Evolutionary conservation across 208 protist genomes (phyloP).

Genomic region (Trypanosoma congolense): DNA sequence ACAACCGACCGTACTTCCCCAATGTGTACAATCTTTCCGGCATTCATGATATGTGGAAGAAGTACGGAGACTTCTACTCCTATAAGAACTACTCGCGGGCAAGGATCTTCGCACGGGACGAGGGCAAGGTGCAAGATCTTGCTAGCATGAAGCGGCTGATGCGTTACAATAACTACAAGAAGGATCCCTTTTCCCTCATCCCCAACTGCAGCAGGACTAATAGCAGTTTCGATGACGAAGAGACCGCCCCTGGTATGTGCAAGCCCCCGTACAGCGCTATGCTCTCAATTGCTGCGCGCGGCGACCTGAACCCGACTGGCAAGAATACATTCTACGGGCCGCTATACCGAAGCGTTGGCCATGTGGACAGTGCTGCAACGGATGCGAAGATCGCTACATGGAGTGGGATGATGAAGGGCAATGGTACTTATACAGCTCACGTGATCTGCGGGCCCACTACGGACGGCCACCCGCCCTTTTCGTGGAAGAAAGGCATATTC

Average conservation of each 20-base stretch:
- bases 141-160: slow-evolving; percentile 40
- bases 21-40: slow-evolving; percentile 70
- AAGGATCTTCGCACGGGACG: slow-evolving; percentile 57
- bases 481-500: slow-evolving; percentile 21
- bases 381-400: slow-evolving; percentile 36
- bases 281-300: slow-evolving; percentile 39
- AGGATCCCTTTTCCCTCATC: slow-evolving; percentile 52
- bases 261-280: slow-evolving; percentile 27
- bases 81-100: slow-evolving; percentile 44
- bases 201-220: slow-evolving; percentile 36
- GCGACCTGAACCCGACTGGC: slow-evolving; percentile 43
- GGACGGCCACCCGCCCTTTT: slow-evolving; percentile 24
- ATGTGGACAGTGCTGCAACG: slow-evolving; percentile 30
- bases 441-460: slow-evolving; percentile 28
- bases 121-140: slow-evolving; percentile 26
- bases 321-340: slow-evolving; percentile 24
- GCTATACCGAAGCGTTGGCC: slow-evolving; percentile 19
- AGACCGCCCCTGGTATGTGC: slow-evolving; percentile 17
- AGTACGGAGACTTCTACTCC: slow-evolving; percentile 40
- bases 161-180: slow-evolving; percentile 69
- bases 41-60: slow-evolving; percentile 11
- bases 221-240: background rate
- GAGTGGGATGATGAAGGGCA: slow-evolving; percentile 16
- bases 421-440: slow-evolving; percentile 16
- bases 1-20: slow-evolving; percentile 79